A percentile compares a stretch with the other conserved stretches of the same genome.
Evolutionary conservation across 2,329 filamentous ascomycete species (phyloP).

Genomic region (Fusarium sp.): DNA sequence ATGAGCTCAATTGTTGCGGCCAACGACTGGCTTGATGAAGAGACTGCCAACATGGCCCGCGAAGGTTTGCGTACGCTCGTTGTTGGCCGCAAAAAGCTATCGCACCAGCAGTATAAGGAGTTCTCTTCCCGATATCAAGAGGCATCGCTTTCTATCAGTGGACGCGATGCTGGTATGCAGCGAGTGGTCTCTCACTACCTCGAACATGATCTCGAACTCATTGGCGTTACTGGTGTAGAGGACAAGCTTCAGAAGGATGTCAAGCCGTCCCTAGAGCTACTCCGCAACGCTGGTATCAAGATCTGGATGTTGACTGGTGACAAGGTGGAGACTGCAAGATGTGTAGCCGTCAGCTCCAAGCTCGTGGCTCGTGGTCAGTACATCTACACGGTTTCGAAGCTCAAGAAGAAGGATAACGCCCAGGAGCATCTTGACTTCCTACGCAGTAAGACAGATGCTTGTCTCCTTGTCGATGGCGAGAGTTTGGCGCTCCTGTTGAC

Average conservation of each 20-base stretch:
- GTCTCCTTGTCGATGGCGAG: conserved; percentile 94
- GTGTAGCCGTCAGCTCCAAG: conserved; percentile 94
- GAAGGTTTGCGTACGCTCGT: conserved; percentile 95
- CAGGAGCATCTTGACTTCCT: conserved; percentile 91
- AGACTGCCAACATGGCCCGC: conserved; percentile 99
- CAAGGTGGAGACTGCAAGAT: conserved; percentile 97
- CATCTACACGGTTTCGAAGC: conserved; percentile 90
- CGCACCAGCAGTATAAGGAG: conserved; percentile 79
- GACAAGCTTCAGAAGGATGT: conserved; percentile 96
- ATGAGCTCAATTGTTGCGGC: conserved; percentile 96
- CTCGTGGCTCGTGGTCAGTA: conserved; percentile 93
- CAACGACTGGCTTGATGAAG: conserved; percentile 98
- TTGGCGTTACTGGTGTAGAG: conserved; percentile 98
- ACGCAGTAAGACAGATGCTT: conserved; percentile 85
- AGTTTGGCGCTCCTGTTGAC: conserved; percentile 84
- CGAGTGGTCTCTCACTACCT: conserved; percentile 82
- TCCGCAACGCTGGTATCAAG: conserved; percentile 97
- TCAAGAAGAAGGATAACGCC: conserved; percentile 84
- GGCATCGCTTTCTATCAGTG: conserved; percentile 81
- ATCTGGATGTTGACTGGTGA: conserved; percentile 99
- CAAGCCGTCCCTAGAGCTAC: conserved; percentile 91
- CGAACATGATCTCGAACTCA: conserved; percentile 87
- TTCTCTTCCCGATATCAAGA: conserved; percentile 81
- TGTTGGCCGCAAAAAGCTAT: conserved; percentile 90
- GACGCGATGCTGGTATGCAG: conserved; percentile 84